Evolutionary conservation across 768 basidiomycete species (phyloP), one percentile per base, ranked within the genome.

Genomic region (Tubosaeta sp.): DNA sequence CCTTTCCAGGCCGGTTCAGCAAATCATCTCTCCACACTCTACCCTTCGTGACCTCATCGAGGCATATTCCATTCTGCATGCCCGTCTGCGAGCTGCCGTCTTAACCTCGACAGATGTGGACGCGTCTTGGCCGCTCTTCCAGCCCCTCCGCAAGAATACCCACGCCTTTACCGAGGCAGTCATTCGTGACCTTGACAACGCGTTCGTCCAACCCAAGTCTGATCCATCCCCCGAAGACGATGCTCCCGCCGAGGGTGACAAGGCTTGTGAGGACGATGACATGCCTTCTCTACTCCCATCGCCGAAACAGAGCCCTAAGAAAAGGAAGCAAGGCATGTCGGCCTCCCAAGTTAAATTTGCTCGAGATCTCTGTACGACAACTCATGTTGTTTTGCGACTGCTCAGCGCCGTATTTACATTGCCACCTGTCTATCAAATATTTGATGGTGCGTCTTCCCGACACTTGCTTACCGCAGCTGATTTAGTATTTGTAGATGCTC

Each of bases 341-440:
- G 90, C 81, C 39, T 84, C 86, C 52, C 85, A 89, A 65, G 83
- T 83, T 46, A 90, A 86, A 60, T 80, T 82, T 59, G 88, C 88
- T 6, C 76, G 90, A 21, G 90, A 93, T 66, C 71, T 92, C 18
- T 88, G 83, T 64, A 86, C 84, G 2, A 82, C 81, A 4, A 80
- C 76, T 32, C 88, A 90, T 60, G 77, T 82, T 2, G 87, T 81
- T 14, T 75, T 91, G 52, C 83, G 80, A 53, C 65, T 89, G 11
- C 78, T 92, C 18, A 72, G 76, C 6, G 69, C 82, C 13, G 60
- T 85, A 9, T 81, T 89, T 54, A 78, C 83, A 1, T 58, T 81
- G 34, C 82, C 86, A 27, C 77, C 82, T 0, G 60, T 87, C 19
- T 77, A 75, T 57, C 72, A 69, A 39, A 58, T 89, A 27, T 90